phyloP scores from a whole-genome alignment of 129 eudicot species.

The Lactuca saligna region DNA sequence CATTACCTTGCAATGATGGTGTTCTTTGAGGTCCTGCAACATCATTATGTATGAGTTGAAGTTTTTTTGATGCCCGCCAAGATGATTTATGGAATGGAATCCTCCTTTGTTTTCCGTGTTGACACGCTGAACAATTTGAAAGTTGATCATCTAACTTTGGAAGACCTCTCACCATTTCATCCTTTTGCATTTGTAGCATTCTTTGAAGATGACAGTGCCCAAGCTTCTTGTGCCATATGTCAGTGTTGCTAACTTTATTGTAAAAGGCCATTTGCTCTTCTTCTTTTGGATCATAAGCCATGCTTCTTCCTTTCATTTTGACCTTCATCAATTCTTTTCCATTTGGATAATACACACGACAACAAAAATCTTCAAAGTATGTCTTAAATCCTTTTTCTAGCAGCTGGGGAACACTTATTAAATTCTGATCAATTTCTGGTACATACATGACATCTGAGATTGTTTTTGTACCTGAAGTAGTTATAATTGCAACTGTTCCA shows the following conservation, averaged over 20 bases:
- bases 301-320: not conserved
- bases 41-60: not conserved
- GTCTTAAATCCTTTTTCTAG: not conserved
- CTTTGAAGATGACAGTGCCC: not conserved
- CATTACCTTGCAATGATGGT: no score
- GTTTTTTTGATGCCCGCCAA: not conserved
- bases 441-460: no score
- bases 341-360: not conserved
- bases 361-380: not conserved
- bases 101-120: not conserved
- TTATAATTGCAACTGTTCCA: no score
- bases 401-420: no score
- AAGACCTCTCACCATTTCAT: not conserved
- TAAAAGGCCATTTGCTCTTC: not conserved
- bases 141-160: not conserved
- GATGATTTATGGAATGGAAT: not conserved
- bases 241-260: not conserved
- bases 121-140: not conserved
- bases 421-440: no score
- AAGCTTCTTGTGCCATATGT: not conserved
- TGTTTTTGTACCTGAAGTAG: no score
- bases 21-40: conserved; percentile 2
- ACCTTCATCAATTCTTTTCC: not conserved
- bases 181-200: no score
- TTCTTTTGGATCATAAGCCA: not conserved